A percentile compares a stretch with the other conserved stretches of the same genome.
These are phyloP conservation scores for Nothophytophthora sp. DNA, from an alignment of 352 stramenopile genomes.

Conservation along the genomic window DNA sequence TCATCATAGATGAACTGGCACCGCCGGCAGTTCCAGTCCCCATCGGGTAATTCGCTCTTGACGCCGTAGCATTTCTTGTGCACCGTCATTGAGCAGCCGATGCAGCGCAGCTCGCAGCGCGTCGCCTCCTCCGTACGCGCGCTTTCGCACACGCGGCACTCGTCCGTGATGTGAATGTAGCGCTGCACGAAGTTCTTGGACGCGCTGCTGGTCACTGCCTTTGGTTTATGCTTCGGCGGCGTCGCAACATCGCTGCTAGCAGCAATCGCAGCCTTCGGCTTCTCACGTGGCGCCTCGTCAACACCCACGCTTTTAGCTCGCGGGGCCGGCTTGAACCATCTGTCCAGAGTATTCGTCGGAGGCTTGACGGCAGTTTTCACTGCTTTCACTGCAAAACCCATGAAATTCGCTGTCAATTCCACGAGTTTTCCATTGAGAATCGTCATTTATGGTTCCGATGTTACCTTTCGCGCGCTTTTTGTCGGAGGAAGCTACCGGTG, in stretches of 20 bases:
- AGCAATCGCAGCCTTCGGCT: not conserved
- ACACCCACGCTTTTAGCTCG: constrained; percentile 7
- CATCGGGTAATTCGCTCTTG: constrained; percentile 36
- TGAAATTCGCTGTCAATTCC: not conserved
- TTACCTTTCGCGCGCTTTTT: not conserved
- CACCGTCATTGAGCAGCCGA: constrained; percentile 66
- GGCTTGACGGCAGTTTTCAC: constrained; percentile 21
- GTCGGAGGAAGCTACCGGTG: no score
- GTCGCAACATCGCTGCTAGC: constrained; percentile 7
- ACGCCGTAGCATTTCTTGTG: constrained; percentile 74
- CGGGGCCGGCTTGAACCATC: constrained; percentile 50
- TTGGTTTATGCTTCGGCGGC: constrained; percentile 9
- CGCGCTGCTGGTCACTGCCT: constrained; percentile 2
- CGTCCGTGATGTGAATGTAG: constrained; percentile 67
- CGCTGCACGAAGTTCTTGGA: constrained; percentile 67
- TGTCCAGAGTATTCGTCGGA: constrained; percentile 53
- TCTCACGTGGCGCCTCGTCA: constrained; percentile 14
- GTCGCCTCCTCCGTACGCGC: constrained; percentile 47
- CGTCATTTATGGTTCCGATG: no score
- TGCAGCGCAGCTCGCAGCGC: constrained; percentile 64
- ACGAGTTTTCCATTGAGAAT: no score
- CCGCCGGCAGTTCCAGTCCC: constrained; percentile 57
- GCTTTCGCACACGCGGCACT: constrained; percentile 64
- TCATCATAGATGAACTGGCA: constrained; percentile 54
- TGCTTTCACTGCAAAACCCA: not conserved